These are phyloP conservation scores for Mycena polygramma DNA, from an alignment of 768 basidiomycete species.

Conservation along the genomic window DNA sequence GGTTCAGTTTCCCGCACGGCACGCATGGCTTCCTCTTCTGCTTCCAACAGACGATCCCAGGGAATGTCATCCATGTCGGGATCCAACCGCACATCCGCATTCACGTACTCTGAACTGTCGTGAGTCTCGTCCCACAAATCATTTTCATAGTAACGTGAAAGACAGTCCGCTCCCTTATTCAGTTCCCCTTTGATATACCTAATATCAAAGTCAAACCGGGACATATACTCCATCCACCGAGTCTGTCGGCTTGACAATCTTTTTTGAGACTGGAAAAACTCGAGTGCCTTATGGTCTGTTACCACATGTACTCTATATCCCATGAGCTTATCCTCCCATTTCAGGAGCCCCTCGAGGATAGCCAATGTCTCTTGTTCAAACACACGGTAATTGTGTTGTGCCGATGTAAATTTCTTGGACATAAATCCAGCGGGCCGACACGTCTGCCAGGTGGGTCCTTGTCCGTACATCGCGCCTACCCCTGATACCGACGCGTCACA, in stretches of 20 bases:
- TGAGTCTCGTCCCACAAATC: slow-evolving; percentile 36
- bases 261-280: slow-evolving; percentile 31
- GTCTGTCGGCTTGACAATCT: slow-evolving; percentile 41
- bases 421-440: no score
- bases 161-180: slow-evolving; percentile 48
- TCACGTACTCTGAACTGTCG: no score
- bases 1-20: no score
- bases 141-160: slow-evolving; percentile 49
- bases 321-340: slow-evolving; percentile 50
- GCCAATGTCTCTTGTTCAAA: slow-evolving; percentile 31
- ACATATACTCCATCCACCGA: slow-evolving; percentile 50
- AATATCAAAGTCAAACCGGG: slow-evolving; percentile 44
- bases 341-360: slow-evolving; percentile 43
- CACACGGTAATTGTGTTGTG: slow-evolving; percentile 6
- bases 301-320: slow-evolving; percentile 42
- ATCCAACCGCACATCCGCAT: no score
- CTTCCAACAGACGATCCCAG: no score
- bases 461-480: no score
- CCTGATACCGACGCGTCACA: no score
- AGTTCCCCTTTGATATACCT: slow-evolving; percentile 42
- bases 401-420: no score
- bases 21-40: no score
- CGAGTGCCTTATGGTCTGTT: slow-evolving; percentile 41
- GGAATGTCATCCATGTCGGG: no score
- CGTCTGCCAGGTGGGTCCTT: no score